Base-by-base conservation (phyloP, 2,329 filamentous ascomycete genomes). In the Graphilbum sp. region DNA sequence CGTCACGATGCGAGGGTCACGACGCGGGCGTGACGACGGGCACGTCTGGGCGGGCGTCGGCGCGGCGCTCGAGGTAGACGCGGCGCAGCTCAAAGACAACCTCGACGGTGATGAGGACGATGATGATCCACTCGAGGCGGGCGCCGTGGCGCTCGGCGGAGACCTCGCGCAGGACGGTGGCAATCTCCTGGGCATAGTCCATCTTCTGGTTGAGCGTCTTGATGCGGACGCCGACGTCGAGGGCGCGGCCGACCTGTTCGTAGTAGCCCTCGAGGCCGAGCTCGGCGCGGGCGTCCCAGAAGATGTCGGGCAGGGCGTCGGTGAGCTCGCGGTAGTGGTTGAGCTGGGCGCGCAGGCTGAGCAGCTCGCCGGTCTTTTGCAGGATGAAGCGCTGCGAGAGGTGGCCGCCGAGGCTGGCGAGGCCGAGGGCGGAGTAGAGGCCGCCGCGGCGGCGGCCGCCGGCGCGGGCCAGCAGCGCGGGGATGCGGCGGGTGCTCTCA, bases 311-410 rank as follows among this genome's bases (percentile, higher is more conserved):
- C 16, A 96, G 68, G 16, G 83, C 85, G 59, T 98, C 90, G 0
- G 90, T 96, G 25, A 98, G 72, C 57, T 96, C 90, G 1, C 85
- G 93, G 62, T 96, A 96, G 49, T 96, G 79, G 53, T 98, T 98
- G 35, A 98, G 68, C 51, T 94, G 86, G 1, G 88, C 88, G 34
- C 90, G 79, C 37, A 96, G 75, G 50, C 78, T 80, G 16, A 96
- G 71, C 7, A 98, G 68, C 57, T 96, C 85, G 43, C 90, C 90
- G 0, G 90, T 96, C 59, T 95, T 94, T 47, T 83, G 79, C 20
- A 96, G 66, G 52, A 96, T 88, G 56, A 93, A 88, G 38, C 70
- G 68, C 37, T 86, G 69, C 46, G 77, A 80, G 7, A 75, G 69
- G 66, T 72, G 31, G 13, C 17, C 33, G 32, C 7, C n/a, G 16